Conservation (phyloP, 208 protist species). For the Wallacemonas rigidus region DNA sequence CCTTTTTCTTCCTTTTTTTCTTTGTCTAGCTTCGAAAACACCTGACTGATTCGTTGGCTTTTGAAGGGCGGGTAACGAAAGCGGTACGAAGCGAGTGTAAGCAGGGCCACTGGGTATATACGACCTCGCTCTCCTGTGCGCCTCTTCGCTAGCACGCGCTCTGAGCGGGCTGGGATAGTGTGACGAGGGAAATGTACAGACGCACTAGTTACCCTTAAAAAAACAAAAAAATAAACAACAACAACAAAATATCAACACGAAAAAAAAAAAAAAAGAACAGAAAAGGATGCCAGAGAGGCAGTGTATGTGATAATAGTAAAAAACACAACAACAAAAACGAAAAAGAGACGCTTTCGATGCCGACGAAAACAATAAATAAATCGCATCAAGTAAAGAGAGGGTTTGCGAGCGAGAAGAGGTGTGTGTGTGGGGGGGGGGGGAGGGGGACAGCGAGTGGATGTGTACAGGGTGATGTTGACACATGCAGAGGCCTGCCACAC, state of each 20-base stretch:
- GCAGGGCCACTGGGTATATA: neutral
- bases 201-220: constrained; percentile 9
- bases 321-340: constrained; percentile 15
- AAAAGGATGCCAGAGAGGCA: neutral
- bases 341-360: neutral
- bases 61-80: neutral
- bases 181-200: neutral
- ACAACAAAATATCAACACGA: neutral
- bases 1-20: neutral
- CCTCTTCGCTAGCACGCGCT: neutral
- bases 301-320: neutral
- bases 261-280: constrained; percentile 13
- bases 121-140: too few species aligned
- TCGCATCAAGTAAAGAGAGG: too few species aligned
- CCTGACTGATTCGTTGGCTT: neutral
- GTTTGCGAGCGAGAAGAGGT: too few species aligned
- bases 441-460: too few species aligned
- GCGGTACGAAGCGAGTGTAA: constrained; percentile 1
- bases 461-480: too few species aligned
- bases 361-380: too few species aligned
- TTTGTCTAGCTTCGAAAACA: neutral
- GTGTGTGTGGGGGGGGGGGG: too few species aligned
- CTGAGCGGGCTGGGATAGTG: neutral
- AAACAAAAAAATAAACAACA: constrained; percentile 10
- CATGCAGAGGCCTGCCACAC: too few species aligned